phyloP scores from a whole-genome alignment of 345 rosid species.

The Eucalyptus virginea region DNA sequence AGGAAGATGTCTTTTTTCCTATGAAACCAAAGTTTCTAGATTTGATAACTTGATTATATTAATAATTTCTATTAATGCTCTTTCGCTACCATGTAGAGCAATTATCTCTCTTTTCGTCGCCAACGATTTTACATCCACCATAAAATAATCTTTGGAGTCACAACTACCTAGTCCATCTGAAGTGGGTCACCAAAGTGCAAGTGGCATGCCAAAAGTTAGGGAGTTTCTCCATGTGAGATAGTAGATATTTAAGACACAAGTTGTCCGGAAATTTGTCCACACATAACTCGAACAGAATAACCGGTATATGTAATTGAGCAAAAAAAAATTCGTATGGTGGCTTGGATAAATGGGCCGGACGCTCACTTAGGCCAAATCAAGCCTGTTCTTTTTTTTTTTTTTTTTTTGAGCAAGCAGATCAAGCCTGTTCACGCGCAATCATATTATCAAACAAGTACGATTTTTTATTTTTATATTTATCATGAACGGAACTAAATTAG shows the following conservation, averaged over 20 bases:
- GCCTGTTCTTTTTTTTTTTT: too few species aligned
- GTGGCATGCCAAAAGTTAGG: not conserved
- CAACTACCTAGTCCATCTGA: not conserved
- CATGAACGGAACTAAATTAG: not conserved
- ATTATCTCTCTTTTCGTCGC: too few species aligned
- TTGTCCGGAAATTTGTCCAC: not conserved
- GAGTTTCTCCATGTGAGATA: not conserved
- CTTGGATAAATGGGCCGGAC: not conserved
- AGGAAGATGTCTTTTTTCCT: too few species aligned
- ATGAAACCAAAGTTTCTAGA: too few species aligned
- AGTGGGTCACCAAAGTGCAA: not conserved
- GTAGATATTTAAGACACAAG: not conserved
- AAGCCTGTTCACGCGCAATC: not conserved
- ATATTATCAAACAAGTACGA: not conserved
- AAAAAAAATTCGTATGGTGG: not conserved
- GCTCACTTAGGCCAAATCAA: not conserved
- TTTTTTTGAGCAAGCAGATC: too few species aligned
- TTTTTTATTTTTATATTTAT: not conserved
- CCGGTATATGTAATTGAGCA: not conserved
- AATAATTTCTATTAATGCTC: too few species aligned
- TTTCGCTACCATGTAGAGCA: too few species aligned
- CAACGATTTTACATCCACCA: too few species aligned
- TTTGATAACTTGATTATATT: too few species aligned
- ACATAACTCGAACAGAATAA: not conserved
- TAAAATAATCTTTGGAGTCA: too few species aligned